phyloP scores from a whole-genome alignment of 352 stramenopile species.

The Phytopythium cucurbitacearum region DNA sequence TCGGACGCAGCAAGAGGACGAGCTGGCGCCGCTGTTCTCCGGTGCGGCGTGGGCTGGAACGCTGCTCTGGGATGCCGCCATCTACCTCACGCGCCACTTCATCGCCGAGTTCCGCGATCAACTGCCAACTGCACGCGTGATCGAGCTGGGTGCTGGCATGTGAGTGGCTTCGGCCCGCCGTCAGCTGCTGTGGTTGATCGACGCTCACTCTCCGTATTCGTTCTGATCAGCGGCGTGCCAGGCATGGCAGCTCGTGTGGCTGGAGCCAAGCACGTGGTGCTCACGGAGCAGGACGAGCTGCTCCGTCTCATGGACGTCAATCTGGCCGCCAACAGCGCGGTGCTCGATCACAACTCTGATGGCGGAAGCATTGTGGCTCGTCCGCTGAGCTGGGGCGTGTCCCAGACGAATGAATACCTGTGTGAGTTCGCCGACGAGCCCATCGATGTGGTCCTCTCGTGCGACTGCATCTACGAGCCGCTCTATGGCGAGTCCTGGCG shows the following conservation, averaged over 20 bases:
- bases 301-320: slow-evolving; percentile 83
- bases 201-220: neutral
- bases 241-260: slow-evolving; percentile 88
- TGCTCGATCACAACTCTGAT: slow-evolving; percentile 20
- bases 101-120: slow-evolving; percentile 36
- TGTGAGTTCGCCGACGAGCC: slow-evolving; percentile 33
- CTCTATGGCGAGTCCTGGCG: slow-evolving; percentile 92
- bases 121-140: slow-evolving; percentile 36
- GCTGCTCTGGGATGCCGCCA: slow-evolving; percentile 84
- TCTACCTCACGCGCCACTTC: slow-evolving; percentile 58
- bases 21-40: slow-evolving; percentile 91
- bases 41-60: slow-evolving; percentile 92
- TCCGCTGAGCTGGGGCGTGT: slow-evolving; percentile 76
- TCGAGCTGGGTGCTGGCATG: slow-evolving; percentile 85
- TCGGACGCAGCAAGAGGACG: slow-evolving; percentile 58
- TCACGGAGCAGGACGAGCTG: slow-evolving; percentile 91
- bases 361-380: slow-evolving; percentile 43
- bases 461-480: slow-evolving; percentile 94
- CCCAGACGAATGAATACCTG: slow-evolving; percentile 63
- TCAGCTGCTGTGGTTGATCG: slow-evolving; percentile 1
- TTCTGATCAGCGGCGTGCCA: slow-evolving; percentile 70
- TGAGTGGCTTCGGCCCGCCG: slow-evolving; percentile 18
- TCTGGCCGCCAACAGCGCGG: slow-evolving; percentile 38
- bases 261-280: slow-evolving; percentile 76
- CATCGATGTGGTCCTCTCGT: slow-evolving; percentile 92